Percentiles rank a stretch among this genome's conserved stretches.
Conservation (phyloP, 2,329 filamentous ascomycete genomes). For the Phoma sp. region DNA sequence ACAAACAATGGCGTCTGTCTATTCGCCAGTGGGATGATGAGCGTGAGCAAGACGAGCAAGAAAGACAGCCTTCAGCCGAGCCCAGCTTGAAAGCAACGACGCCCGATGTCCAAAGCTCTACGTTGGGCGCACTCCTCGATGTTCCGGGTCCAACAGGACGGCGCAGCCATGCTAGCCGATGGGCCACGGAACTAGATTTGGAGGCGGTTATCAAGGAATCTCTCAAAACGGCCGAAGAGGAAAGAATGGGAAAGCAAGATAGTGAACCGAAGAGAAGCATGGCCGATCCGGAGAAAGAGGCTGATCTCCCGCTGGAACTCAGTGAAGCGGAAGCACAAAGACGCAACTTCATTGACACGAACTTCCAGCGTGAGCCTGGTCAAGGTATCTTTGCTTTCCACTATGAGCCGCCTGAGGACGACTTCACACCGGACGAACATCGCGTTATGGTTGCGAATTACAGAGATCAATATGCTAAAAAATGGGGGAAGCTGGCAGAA, state of each 20-base stretch:
- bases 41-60: constrained; percentile 49
- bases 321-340: constrained; percentile 66
- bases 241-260: constrained; percentile 71
- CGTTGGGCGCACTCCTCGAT: constrained; percentile 39
- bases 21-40: constrained; percentile 52
- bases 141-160: constrained; percentile 39
- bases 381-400: constrained; percentile 74
- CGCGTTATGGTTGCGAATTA: constrained; percentile 77
- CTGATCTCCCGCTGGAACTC: constrained; percentile 74
- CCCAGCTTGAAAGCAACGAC: constrained; percentile 49
- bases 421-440: constrained; percentile 76
- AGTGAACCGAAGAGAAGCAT: constrained; percentile 69
- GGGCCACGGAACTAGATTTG: constrained; percentile 72
- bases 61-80: constrained; percentile 47
- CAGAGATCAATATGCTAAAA: constrained; percentile 74
- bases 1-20: constrained; percentile 52
- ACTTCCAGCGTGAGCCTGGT: constrained; percentile 70
- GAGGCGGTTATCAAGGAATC: constrained; percentile 77
- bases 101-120: constrained; percentile 54
- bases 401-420: constrained; percentile 74
- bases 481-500: constrained; percentile 80
- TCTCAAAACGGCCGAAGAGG: constrained; percentile 70
- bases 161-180: constrained; percentile 42
- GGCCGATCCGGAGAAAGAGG: constrained; percentile 79
- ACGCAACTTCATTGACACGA: constrained; percentile 69